Base-by-base conservation (phyloP, 2,329 filamentous ascomycete genomes). In the Blumeria graminis region DNA sequence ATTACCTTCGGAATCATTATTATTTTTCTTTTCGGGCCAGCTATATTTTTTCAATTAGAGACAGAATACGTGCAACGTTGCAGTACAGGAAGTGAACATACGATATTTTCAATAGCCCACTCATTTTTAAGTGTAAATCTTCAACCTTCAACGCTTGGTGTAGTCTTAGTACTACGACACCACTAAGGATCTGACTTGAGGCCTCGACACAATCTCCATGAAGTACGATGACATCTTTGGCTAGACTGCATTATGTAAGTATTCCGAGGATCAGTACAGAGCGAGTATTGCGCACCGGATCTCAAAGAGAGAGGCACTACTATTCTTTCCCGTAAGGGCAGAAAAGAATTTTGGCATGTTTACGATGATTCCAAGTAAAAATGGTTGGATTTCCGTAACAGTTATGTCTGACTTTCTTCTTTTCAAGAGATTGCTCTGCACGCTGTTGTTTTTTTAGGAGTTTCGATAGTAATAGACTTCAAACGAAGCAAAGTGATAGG, bases 211-310 rank as follows among this genome's bases (percentile, higher is more conserved):
- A 81, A 62, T 71, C 76, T 58, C 86, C 86, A 56, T 85, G 81
- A 60, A 92, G 82, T 34, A 90, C 81, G 58, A 90, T 78, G 57
- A 89, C 84, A 63, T 86, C 81, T 64, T 83, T 82, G 55, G 89
- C 83, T 58, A 89, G 76, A 55, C 85, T 88, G 63, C 16, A 56
- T 14, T 55, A 18, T 34, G 46, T 62, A 54, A 59, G 59, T 46
- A 56, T 28, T 28, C 22, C 16, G 18, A 39, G 33, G 3, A 11
- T 3, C 7, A 43, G 6, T 13, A 6, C 22, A 16, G 11, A 34
- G 16, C 6, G 16, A 10, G 9, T 9, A 38, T 32, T 7, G 36
- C 48, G 6, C 61, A 69, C 67, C 67, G 64, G 56, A 69, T 68
- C 56, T 69, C 66, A 55, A 69, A 69, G 16, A 68, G 62, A 45